Conservation (phyloP, 306 rosid genomes). For the Dryas alaskensis region DNA sequence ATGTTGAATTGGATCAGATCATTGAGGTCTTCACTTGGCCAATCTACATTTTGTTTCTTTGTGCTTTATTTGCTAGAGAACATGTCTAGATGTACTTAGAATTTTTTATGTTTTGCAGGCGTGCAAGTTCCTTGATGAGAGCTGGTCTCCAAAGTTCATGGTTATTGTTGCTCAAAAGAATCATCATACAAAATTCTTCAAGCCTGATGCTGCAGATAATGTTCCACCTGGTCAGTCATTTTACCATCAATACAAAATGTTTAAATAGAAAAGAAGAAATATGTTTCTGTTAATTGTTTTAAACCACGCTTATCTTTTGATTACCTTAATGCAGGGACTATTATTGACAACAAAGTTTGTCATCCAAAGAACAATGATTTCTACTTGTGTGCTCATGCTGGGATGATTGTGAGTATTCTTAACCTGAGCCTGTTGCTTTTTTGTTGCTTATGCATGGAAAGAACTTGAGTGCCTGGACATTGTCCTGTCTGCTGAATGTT, state of each 20-base stretch:
- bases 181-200: conserved; percentile 85
- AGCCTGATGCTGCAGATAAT: conserved; percentile 55
- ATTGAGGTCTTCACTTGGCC: conserved; percentile 48
- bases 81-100: background rate
- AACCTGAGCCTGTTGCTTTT: background rate
- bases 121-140: conserved; percentile 78
- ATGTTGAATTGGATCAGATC: conserved; percentile 70
- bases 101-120: conserved; percentile 38
- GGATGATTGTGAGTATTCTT: conserved; percentile 71
- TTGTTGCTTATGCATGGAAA: background rate
- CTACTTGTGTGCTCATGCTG: conserved; percentile 86
- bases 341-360: conserved; percentile 76
- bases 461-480: background rate
- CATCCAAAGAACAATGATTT: conserved; percentile 83
- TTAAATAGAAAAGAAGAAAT: background rate
- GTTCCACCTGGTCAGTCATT: conserved; percentile 67
- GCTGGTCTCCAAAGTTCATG: conserved; percentile 70
- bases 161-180: conserved; percentile 85
- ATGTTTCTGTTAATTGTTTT: background rate
- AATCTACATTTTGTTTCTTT: background rate
- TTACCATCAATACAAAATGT: background rate
- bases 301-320: background rate
- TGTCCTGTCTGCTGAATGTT: background rate
- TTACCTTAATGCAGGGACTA: conserved; percentile 49
- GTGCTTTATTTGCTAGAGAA: background rate